These are phyloP conservation scores for Trametes cinnabarina DNA, from an alignment of 768 basidiomycete genomes.

Conservation along the genomic window DNA sequence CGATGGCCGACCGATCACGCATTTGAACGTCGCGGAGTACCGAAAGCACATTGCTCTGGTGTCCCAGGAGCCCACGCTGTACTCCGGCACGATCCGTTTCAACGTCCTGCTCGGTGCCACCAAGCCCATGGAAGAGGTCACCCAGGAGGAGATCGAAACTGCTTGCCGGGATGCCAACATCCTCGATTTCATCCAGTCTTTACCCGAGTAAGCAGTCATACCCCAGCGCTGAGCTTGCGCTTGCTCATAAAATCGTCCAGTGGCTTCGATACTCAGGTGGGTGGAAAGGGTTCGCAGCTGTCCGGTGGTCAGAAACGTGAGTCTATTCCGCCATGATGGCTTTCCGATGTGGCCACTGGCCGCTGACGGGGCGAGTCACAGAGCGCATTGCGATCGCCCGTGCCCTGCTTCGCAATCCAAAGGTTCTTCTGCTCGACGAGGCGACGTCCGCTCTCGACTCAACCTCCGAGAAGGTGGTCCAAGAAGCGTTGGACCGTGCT, in stretches of 20 bases:
- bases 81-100: slow-evolving; percentile 88
- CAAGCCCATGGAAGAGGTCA: slow-evolving; percentile 74
- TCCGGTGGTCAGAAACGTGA: slow-evolving; percentile 88
- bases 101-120: slow-evolving; percentile 86
- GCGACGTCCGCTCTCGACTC: slow-evolving; percentile 91
- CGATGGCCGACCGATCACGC: slow-evolving; percentile 71
- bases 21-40: slow-evolving; percentile 83
- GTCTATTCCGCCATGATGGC: too few relatives aligned
- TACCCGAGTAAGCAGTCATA: slow-evolving; percentile 61
- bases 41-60: slow-evolving; percentile 86
- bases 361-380: slow-evolving; percentile 26
- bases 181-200: slow-evolving; percentile 80
- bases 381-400: slow-evolving; percentile 83
- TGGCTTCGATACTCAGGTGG: slow-evolving; percentile 89
- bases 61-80: slow-evolving; percentile 89
- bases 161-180: slow-evolving; percentile 89
- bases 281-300: slow-evolving; percentile 86
- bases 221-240: slow-evolving; percentile 8
- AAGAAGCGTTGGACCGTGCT: slow-evolving; percentile 89
- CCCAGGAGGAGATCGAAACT: slow-evolving; percentile 81
- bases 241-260: slow-evolving; percentile 43
- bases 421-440: slow-evolving; percentile 84
- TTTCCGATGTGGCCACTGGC: not conserved
- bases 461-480: slow-evolving; percentile 91
- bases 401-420: slow-evolving; percentile 87